A percentile compares a stretch with the other conserved stretches of the same genome.
phyloP scores from a whole-genome alignment of 208 protist species.

The Vickermania spadyakhi region DNA sequence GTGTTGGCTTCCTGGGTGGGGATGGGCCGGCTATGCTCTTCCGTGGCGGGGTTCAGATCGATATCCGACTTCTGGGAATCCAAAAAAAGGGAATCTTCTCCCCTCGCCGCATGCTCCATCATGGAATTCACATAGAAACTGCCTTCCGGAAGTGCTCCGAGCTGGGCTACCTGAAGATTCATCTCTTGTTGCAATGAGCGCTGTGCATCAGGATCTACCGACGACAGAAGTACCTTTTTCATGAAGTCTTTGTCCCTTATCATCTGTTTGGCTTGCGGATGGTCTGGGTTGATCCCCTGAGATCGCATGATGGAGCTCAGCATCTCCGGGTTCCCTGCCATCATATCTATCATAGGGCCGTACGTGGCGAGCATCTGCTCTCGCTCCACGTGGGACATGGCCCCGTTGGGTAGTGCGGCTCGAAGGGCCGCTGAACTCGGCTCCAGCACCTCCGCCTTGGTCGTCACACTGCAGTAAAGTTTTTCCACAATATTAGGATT shows the following conservation, averaged over 20 bases:
- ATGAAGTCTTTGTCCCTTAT: constrained; percentile 58
- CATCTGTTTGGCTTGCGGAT: constrained; percentile 42
- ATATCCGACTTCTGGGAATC: not conserved
- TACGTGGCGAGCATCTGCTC: not conserved
- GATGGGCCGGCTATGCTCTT: constrained; percentile 26
- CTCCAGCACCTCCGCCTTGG: not conserved
- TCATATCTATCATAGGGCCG: constrained; percentile 4
- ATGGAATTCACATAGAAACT: constrained; percentile 56
- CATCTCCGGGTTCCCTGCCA: constrained; percentile 16
- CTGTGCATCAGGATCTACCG: constrained; percentile 53
- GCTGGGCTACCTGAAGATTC: constrained; percentile 56
- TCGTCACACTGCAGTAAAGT: not conserved
- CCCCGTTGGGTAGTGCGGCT: constrained; percentile 19
- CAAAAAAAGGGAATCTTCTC: constrained; percentile 6
- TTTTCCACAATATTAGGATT: not conserved
- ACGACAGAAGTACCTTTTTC: constrained; percentile 58
- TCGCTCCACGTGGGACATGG: not conserved
- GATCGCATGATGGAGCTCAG: not conserved
- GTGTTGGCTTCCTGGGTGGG: constrained; percentile 35
- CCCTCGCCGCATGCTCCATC: constrained; percentile 25
- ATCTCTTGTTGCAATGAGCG: constrained; percentile 21
- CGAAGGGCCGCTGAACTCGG: constrained; percentile 18
- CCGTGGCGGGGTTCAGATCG: constrained; percentile 12
- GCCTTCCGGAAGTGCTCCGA: constrained; percentile 52
- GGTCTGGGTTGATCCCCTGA: constrained; percentile 32